Evolutionary conservation across 352 stramenopile species (phyloP).

Genomic region (Halophytophthora batemanensis): DNA sequence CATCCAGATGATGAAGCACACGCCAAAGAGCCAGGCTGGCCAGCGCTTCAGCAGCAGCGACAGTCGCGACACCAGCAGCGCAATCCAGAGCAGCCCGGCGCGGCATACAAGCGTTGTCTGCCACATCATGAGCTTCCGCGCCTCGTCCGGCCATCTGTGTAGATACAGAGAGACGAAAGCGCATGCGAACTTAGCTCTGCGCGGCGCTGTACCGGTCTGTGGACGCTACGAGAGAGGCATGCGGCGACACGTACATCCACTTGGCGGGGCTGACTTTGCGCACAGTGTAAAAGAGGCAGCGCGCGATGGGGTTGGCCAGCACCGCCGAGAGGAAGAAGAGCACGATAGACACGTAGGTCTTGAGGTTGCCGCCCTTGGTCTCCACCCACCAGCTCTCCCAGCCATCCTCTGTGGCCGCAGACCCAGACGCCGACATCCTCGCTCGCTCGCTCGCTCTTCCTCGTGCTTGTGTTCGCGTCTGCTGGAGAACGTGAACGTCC

Average conservation of each 20-base stretch:
- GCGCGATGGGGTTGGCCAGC: conserved; percentile 63
- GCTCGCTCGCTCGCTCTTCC: background rate
- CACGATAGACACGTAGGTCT: conserved; percentile 68
- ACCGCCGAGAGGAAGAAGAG: conserved; percentile 79
- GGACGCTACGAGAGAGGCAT: too few species aligned
- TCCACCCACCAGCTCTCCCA: conserved; percentile 61
- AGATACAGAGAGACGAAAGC: too few species aligned
- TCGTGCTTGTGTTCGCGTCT: background rate
- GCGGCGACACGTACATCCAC: conserved; percentile 40
- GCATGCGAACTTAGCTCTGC: background rate
- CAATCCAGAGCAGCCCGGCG: conserved; percentile 65
- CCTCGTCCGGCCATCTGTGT: conserved; percentile 65
- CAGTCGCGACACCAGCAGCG: conserved; percentile 52
- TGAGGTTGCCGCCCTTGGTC: conserved; percentile 40
- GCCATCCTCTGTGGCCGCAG: conserved; percentile 39
- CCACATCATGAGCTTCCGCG: conserved; percentile 65
- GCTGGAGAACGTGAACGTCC: background rate
- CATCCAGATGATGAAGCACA: conserved; percentile 78
- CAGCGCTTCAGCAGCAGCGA: conserved; percentile 62
- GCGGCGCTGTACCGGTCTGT: too few species aligned
- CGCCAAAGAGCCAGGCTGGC: conserved; percentile 65
- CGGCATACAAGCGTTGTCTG: conserved; percentile 67
- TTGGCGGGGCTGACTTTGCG: conserved; percentile 52
- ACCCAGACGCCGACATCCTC: conserved; percentile 34
- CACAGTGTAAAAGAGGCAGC: conserved; percentile 61